A percentile compares a stretch with the other conserved stretches of the same genome.
phyloP scores from a whole-genome alignment of 2,329 filamentous ascomycete species.

The Pestalotiopsis sp. region DNA sequence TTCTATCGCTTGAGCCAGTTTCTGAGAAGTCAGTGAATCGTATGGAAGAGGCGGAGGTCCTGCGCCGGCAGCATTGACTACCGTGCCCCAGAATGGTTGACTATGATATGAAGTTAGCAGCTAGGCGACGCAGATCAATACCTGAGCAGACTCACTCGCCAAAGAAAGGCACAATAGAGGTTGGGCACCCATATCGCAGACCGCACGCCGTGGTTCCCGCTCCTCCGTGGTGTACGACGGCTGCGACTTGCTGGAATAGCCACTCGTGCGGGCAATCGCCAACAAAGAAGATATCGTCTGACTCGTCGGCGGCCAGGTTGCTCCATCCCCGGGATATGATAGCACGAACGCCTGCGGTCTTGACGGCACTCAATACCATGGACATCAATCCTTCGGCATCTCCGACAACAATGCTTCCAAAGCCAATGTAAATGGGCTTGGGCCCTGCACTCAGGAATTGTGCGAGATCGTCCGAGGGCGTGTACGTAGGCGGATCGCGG shows the following conservation, averaged over 20 bases:
- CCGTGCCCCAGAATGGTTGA: slow-evolving; percentile 45
- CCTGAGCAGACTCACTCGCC: slow-evolving; percentile 45
- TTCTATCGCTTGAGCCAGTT: slow-evolving; percentile 35
- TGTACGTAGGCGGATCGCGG: slow-evolving; percentile 67
- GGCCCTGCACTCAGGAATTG: slow-evolving; percentile 69
- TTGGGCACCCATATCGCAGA: slow-evolving; percentile 60
- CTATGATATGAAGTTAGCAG: slow-evolving; percentile 9
- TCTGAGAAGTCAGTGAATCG: slow-evolving; percentile 33
- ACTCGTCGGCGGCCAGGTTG: slow-evolving; percentile 53
- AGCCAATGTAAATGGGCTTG: slow-evolving; percentile 80
- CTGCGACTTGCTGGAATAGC: slow-evolving; percentile 61
- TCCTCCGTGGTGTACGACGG: slow-evolving; percentile 66
- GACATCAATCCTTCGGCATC: slow-evolving; percentile 59
- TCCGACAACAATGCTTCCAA: slow-evolving; percentile 47
- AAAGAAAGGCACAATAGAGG: slow-evolving; percentile 69
- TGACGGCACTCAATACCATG: slow-evolving; percentile 62
- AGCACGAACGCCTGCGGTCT: slow-evolving; percentile 58
- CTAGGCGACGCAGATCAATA: too few species aligned
- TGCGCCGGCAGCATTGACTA: slow-evolving; percentile 40
- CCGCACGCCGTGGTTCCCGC: slow-evolving; percentile 68
- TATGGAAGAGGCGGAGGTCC: slow-evolving; percentile 39
- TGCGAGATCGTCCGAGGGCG: slow-evolving; percentile 65
- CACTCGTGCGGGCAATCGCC: slow-evolving; percentile 70
- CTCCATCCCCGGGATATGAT: slow-evolving; percentile 69
- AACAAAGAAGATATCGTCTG: slow-evolving; percentile 51